Conservation (phyloP, 2,329 filamentous ascomycete species). For the Scedosporium dehoogii region DNA sequence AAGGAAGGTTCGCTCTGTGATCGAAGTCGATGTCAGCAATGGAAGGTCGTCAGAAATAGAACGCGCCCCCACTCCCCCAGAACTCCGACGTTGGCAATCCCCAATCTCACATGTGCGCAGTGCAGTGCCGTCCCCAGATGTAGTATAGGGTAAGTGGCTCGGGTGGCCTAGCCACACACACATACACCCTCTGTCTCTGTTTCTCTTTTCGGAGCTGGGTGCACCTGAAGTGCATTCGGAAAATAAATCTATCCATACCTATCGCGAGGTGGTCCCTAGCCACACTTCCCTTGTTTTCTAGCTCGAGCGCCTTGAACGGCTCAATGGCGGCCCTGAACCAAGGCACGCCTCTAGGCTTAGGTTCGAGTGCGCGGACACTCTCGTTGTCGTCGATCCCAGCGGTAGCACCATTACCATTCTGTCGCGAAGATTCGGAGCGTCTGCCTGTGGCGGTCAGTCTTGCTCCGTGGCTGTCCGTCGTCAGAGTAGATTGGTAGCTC, state of each 20-base stretch:
- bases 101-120: no score
- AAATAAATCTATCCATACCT: constrained; percentile 35
- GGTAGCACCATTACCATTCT: not conserved
- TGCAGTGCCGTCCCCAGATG: no score
- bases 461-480: not conserved
- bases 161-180: not conserved
- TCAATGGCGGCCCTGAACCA: not conserved
- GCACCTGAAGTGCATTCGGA: constrained; percentile 5
- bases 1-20: constrained; percentile 68
- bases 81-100: no score
- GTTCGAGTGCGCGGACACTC: not conserved
- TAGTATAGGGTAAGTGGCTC: no score
- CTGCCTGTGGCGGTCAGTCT: not conserved
- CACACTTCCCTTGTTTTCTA: constrained; percentile 80
- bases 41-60: no score
- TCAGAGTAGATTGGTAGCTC: constrained; percentile 8
- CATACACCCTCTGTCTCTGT: not conserved
- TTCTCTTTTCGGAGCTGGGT: no score
- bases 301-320: constrained; percentile 47
- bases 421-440: not conserved
- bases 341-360: not conserved
- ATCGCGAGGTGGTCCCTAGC: constrained; percentile 74
- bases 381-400: not conserved
- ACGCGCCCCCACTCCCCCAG: no score
- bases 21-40: not conserved